Evolutionary conservation across 2,329 filamentous ascomycete species (phyloP).

Genomic region (Penicillium sp.): DNA sequence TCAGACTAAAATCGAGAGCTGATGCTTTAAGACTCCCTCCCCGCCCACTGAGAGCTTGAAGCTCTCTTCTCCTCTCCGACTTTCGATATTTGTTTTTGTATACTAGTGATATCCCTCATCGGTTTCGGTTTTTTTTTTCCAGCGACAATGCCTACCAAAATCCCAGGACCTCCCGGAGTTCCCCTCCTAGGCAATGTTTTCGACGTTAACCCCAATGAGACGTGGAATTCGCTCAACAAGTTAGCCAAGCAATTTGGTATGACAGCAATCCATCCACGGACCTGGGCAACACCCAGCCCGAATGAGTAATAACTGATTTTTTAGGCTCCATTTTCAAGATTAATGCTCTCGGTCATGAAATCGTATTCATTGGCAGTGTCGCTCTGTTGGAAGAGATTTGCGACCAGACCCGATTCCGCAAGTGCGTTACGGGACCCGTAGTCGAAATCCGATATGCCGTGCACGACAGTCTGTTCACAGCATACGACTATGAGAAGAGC

Average conservation of each 20-base stretch:
- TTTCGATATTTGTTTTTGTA: constrained; percentile 4
- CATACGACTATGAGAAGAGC: constrained; percentile 47
- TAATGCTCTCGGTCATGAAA: constrained; percentile 45
- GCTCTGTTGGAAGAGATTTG: constrained; percentile 64
- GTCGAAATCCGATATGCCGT: constrained; percentile 60
- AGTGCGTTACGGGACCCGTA: constrained; percentile 54
- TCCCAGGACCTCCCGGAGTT: constrained; percentile 53
- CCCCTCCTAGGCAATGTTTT: constrained; percentile 55
- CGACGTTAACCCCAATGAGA: constrained; percentile 51
- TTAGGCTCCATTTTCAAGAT: constrained; percentile 62
- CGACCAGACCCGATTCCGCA: constrained; percentile 63
- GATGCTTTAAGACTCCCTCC: constrained; percentile 13
- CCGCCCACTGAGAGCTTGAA: not conserved
- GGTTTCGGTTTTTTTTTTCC: not conserved
- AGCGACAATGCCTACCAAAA: constrained; percentile 47
- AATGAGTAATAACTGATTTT: not conserved
- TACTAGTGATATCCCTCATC: constrained; percentile 8
- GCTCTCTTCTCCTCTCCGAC: constrained; percentile 3
- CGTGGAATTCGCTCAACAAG: constrained; percentile 52
- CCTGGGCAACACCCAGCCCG: not conserved
- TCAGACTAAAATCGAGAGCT: constrained; percentile 20
- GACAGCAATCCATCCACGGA: constrained; percentile 2
- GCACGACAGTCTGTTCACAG: constrained; percentile 68
- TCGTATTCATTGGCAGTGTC: constrained; percentile 55
- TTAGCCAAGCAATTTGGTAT: constrained; percentile 51